phyloP scores from a whole-genome alignment of 768 basidiomycete species.

The Pleurotus tuber-regium region DNA sequence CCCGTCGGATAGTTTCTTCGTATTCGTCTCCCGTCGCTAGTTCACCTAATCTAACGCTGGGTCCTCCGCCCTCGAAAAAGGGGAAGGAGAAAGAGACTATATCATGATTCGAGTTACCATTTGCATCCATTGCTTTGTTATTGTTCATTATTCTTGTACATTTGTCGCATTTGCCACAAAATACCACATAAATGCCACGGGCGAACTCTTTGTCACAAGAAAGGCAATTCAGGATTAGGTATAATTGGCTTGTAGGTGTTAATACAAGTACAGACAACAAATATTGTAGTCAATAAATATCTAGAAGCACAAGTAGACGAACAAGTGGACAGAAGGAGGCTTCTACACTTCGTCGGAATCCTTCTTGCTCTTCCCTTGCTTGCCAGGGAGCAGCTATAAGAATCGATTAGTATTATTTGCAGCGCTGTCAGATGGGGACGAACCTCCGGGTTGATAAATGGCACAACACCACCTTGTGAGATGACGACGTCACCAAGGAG shows the following conservation, averaged over 20 bases:
- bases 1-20: constrained; percentile 22
- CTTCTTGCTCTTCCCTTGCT: constrained; percentile 42
- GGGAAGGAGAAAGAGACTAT: constrained; percentile 26
- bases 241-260: too few relatives aligned
- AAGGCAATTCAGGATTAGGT: too few relatives aligned
- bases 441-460: constrained; percentile 54
- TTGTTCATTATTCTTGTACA: background rate
- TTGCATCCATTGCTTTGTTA: background rate
- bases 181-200: too few relatives aligned
- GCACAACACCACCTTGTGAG: constrained; percentile 82
- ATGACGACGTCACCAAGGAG: constrained; percentile 81
- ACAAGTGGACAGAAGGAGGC: background rate
- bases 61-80: constrained; percentile 20
- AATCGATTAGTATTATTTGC: background rate
- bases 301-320: background rate
- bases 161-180: too few relatives aligned
- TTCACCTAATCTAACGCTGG: constrained; percentile 30
- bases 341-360: constrained; percentile 46
- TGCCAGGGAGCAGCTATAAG: constrained; percentile 41
- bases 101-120: background rate
- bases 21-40: constrained; percentile 27
- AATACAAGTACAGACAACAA: constrained; percentile 7
- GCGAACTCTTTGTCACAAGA: too few relatives aligned
- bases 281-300: constrained; percentile 8
- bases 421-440: constrained; percentile 14